Evolutionary conservation across 352 stramenopile genomes (phyloP).

Genomic region (Pythium guiyangense): DNA sequence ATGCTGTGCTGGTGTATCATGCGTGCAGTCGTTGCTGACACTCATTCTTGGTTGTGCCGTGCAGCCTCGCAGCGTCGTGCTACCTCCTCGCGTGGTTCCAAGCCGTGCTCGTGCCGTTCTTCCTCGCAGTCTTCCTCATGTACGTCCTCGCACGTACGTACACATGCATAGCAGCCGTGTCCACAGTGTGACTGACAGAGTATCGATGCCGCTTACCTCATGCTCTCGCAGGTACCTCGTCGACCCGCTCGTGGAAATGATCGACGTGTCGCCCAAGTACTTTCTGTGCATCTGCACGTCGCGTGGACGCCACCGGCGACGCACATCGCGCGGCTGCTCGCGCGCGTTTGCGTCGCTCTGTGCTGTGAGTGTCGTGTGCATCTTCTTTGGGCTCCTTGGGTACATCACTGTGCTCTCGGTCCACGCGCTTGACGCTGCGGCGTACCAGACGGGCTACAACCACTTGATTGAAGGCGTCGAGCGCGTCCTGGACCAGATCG

Average conservation of each 20-base stretch:
- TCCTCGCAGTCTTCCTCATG: conserved; percentile 88
- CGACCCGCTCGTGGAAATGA: conserved; percentile 82
- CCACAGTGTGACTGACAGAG: background rate
- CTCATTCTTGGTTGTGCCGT: background rate
- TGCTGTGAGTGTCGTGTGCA: conserved; percentile 79
- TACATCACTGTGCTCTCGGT: conserved; percentile 88
- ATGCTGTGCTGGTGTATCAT: background rate
- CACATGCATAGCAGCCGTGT: background rate
- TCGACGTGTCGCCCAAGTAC: conserved; percentile 85
- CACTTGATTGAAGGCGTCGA: conserved; percentile 64
- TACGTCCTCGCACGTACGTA: conserved; percentile 16
- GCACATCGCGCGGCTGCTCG: conserved; percentile 77
- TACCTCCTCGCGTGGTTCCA: conserved; percentile 87
- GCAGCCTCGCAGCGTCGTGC: conserved; percentile 61
- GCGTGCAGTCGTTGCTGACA: background rate
- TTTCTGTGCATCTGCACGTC: conserved; percentile 86
- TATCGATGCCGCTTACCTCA: background rate
- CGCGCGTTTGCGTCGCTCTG: conserved; percentile 79
- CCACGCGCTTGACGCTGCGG: conserved; percentile 70
- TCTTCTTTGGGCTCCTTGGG: conserved; percentile 82
- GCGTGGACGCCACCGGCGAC: conserved; percentile 57
- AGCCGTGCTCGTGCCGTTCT: conserved; percentile 81
- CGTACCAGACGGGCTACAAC: conserved; percentile 84
- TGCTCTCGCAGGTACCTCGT: conserved; percentile 62
- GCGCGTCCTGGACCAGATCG: conserved; percentile 60